phyloP scores from a whole-genome alignment of 352 stramenopile species.

The Pythium utonaiense region DNA sequence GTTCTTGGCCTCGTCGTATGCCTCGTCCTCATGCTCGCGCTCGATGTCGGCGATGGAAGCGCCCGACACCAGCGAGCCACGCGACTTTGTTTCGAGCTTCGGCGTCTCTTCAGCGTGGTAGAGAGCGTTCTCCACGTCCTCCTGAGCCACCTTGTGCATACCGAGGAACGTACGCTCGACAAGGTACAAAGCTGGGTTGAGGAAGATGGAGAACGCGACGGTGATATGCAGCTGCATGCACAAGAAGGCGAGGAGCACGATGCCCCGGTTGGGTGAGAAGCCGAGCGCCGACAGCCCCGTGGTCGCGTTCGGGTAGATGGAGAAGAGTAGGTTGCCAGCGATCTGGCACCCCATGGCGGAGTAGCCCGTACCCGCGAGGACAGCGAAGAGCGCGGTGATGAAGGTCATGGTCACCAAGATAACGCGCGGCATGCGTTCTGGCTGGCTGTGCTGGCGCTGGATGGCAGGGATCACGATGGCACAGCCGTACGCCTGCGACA shows the following conservation, averaged over 20 bases:
- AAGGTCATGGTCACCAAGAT: conserved; percentile 23
- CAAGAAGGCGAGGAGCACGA: not conserved
- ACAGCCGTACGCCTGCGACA: conserved; percentile 27
- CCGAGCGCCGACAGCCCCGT: too few species aligned
- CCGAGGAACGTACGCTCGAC: not conserved
- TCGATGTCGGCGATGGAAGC: not conserved
- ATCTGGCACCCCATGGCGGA: conserved; percentile 24
- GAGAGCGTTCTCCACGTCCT: not conserved
- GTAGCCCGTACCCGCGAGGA: conserved; percentile 22
- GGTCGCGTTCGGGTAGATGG: conserved; percentile 35
- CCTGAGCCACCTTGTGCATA: not conserved
- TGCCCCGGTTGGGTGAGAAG: not conserved
- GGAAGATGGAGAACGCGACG: not conserved
- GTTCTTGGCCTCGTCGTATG: not conserved
- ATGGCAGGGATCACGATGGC: conserved; percentile 27
- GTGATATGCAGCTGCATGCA: not conserved
- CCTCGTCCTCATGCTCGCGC: not conserved
- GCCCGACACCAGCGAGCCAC: not conserved
- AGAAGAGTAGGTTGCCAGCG: conserved; percentile 23
- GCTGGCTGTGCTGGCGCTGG: conserved; percentile 17
- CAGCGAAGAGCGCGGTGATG: conserved; percentile 25
- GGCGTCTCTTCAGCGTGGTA: not conserved
- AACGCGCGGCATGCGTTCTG: conserved; percentile 27
- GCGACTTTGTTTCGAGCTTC: not conserved
- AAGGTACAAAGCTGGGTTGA: not conserved